Evolutionary conservation across 495 filamentous ascomycete species (phyloP).

Genomic region (Lasiosphaeris hirsuta): DNA sequence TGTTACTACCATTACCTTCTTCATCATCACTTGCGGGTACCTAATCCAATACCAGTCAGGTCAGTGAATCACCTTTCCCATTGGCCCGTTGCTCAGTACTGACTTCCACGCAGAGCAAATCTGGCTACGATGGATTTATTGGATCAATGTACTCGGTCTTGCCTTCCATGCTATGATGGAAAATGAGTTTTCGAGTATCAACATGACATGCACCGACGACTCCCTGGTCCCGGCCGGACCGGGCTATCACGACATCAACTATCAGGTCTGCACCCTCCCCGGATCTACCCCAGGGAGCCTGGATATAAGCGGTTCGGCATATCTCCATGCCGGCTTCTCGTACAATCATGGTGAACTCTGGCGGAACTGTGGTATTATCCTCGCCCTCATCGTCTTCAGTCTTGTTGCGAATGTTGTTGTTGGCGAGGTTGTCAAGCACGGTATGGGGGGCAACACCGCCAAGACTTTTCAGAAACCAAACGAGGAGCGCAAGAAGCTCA

Average conservation of each 20-base stretch:
- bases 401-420: slow-evolving; percentile 65
- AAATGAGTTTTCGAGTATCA: slow-evolving; percentile 68
- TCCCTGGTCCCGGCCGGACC: slow-evolving; percentile 64
- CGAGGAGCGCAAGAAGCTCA: slow-evolving; percentile 64
- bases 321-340: slow-evolving; percentile 60
- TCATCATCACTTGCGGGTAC: slow-evolving; percentile 77
- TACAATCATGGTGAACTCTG: slow-evolving; percentile 62
- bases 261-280: slow-evolving; percentile 72
- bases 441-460: slow-evolving; percentile 71
- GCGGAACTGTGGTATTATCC: slow-evolving; percentile 74
- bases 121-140: slow-evolving; percentile 81
- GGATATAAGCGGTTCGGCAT: slow-evolving; percentile 56
- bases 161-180: slow-evolving; percentile 75
- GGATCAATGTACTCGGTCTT: slow-evolving; percentile 72
- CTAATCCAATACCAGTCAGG: slow-evolving; percentile 65
- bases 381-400: slow-evolving; percentile 65
- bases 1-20: slow-evolving; percentile 69
- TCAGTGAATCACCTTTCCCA: not conserved
- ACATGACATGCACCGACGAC: slow-evolving; percentile 60
- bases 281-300: slow-evolving; percentile 62
- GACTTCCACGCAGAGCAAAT: slow-evolving; percentile 47
- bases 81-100: not conserved
- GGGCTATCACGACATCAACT: slow-evolving; percentile 59
- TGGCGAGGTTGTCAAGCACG: slow-evolving; percentile 72
- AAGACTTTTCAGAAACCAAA: slow-evolving; percentile 73